These are phyloP conservation scores for Cryptococcus sp. DNA, from an alignment of 1,284 basidiomycete genomes.

Conservation along the genomic window DNA sequence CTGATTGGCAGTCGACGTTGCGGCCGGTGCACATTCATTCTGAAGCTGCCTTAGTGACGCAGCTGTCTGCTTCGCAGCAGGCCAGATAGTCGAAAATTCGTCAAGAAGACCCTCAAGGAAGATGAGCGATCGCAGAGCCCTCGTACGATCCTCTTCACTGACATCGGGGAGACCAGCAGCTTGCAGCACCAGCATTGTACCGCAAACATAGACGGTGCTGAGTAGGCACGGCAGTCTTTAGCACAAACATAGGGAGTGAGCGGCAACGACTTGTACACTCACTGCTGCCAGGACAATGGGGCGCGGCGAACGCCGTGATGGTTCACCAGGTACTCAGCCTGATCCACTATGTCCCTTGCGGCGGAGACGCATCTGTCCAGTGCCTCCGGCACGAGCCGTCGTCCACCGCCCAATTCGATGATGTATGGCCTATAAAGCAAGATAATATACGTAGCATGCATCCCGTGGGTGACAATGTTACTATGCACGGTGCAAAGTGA, in stretches of 20 bases:
- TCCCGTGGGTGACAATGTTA: conserved; percentile 22
- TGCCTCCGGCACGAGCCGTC: conserved; percentile 10
- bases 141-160: conserved; percentile 6
- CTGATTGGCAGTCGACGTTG: too few relatives aligned
- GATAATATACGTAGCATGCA: conserved; percentile 29
- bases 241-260: not conserved
- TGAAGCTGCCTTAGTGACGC: conserved; percentile 19
- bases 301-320: conserved; percentile 12
- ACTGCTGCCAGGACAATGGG: conserved; percentile 25
- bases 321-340: conserved; percentile 18
- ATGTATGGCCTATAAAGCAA: conserved; percentile 30
- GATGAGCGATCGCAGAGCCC: conserved; percentile 14
- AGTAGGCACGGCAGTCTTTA: not conserved
- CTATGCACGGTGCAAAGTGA: not conserved
- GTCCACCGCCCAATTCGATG: conserved; percentile 22
- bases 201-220: conserved; percentile 25
- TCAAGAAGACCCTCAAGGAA: conserved; percentile 19
- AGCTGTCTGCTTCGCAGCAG: conserved; percentile 16
- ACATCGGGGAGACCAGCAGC: conserved; percentile 20
- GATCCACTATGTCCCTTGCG: conserved; percentile 22
- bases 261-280: not conserved
- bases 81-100: conserved; percentile 23
- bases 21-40: conserved; percentile 5
- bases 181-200: conserved; percentile 27
- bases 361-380: conserved; percentile 13